These are phyloP conservation scores for Luvunga scandens DNA, from an alignment of 345 rosid genomes.

Conservation along the genomic window DNA sequence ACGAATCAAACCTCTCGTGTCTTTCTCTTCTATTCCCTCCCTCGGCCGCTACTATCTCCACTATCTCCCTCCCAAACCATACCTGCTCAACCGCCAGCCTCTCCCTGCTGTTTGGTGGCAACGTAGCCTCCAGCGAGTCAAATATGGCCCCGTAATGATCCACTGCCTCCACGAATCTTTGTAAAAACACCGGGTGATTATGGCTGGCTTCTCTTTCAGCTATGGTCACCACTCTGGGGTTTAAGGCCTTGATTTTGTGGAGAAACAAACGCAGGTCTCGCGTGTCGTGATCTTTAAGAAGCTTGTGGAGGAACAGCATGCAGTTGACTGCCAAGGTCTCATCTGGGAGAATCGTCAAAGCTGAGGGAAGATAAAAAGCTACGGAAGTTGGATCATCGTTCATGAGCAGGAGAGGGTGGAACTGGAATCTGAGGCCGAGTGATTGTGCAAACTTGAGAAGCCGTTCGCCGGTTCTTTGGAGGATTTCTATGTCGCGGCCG, in stretches of 20 bases:
- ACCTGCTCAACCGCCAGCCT: constrained; percentile 72
- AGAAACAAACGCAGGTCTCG: constrained; percentile 50
- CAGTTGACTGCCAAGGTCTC: constrained; percentile 82
- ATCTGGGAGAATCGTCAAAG: constrained; percentile 50
- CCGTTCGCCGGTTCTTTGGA: constrained; percentile 81
- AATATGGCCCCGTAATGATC: constrained; percentile 77
- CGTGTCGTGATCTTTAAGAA: constrained; percentile 44
- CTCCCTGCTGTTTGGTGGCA: constrained; percentile 85
- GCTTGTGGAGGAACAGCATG: constrained; percentile 61
- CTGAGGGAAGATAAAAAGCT: constrained; percentile 40
- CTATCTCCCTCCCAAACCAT: constrained; percentile 88
- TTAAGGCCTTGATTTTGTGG: constrained; percentile 57
- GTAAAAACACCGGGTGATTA: constrained; percentile 62
- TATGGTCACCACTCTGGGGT: constrained; percentile 77
- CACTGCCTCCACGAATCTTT: constrained; percentile 70
- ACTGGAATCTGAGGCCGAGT: constrained; percentile 74
- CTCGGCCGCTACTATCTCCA: constrained; percentile 65
- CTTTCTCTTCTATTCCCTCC: constrained; percentile 59
- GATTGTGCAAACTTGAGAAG: constrained; percentile 76
- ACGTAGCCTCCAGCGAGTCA: constrained; percentile 87
- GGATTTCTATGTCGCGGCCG: constrained; percentile 56
- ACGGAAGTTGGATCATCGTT: constrained; percentile 47
- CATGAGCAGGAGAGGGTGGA: constrained; percentile 64
- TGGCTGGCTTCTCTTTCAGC: constrained; percentile 81
- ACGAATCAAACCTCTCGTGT: constrained; percentile 60